phyloP scores from a whole-genome alignment of 257 asterid species.

The Misopates orontium region DNA sequence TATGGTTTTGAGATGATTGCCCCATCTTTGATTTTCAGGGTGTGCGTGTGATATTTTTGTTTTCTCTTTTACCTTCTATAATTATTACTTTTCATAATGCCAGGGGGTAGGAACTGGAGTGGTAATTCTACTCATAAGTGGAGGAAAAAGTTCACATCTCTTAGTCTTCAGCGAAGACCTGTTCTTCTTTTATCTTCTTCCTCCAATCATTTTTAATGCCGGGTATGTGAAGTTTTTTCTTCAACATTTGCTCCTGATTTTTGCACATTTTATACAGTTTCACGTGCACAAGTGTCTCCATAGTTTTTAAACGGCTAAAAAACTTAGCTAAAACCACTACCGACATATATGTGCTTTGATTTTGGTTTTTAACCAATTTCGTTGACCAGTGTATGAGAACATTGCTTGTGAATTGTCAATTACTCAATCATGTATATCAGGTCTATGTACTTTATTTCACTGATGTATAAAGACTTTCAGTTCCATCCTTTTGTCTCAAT shows the following conservation, averaged over 20 bases:
- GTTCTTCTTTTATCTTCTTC: constrained; percentile 69
- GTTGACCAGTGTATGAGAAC: neutral
- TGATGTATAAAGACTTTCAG: constrained; percentile 19
- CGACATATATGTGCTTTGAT: constrained; percentile 4
- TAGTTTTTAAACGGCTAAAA: neutral
- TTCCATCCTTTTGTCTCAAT: constrained; percentile 23
- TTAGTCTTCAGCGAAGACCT: constrained; percentile 66
- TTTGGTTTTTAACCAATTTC: neutral
- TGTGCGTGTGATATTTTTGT: neutral
- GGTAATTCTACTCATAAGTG: constrained; percentile 42
- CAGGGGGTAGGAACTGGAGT: constrained; percentile 68
- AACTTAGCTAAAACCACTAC: constrained; percentile 15
- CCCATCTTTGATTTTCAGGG: constrained; percentile 11
- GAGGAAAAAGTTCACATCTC: constrained; percentile 59
- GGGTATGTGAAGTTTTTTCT: constrained; percentile 41
- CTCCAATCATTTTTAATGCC: constrained; percentile 75
- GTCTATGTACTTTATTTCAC: neutral
- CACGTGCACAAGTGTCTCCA: constrained; percentile 3
- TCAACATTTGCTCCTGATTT: neutral
- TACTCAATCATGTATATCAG: neutral
- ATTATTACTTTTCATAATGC: constrained; percentile 10
- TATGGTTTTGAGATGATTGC: neutral
- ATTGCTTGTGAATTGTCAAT: constrained; percentile 7
- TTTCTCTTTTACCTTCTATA: constrained; percentile 12
- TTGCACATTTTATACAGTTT: neutral